phyloP scores from a whole-genome alignment of 1,284 basidiomycete species.

The Trametes sp. region DNA sequence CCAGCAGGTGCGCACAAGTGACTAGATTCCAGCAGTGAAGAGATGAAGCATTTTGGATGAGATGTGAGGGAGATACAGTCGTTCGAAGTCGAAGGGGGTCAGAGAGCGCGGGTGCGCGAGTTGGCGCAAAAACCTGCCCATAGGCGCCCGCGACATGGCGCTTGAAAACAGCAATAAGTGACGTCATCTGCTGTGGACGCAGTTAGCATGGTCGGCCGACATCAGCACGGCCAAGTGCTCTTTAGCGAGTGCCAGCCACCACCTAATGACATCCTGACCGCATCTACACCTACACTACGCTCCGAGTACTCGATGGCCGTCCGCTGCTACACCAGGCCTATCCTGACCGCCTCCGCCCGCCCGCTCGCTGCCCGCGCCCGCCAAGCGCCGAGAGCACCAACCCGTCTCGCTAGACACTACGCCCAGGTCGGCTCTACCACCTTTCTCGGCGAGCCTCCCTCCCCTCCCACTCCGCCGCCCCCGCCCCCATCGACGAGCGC shows the following conservation, averaged over 20 bases:
- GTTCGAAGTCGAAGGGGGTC: no score
- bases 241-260: background rate
- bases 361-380: conserved; percentile 5
- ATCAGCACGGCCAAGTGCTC: background rate
- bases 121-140: no score
- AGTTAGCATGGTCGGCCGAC: conserved; percentile 3
- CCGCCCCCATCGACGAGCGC: conserved; percentile 15
- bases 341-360: conserved; percentile 7
- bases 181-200: conserved; percentile 9
- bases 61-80: no score
- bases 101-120: no score
- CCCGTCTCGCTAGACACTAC: conserved; percentile 27
- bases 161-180: no score
- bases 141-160: no score
- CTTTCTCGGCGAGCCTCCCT: conserved; percentile 36
- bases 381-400: background rate
- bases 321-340: background rate
- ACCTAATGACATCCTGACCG: no score
- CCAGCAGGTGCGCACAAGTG: no score
- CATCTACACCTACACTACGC: background rate
- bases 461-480: conserved; percentile 28
- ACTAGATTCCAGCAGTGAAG: no score
- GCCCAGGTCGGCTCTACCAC: conserved; percentile 41
- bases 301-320: conserved; percentile 6
- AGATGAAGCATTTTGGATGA: no score